phyloP scores from a whole-genome alignment of 257 asterid genomes.

The Dorcoceras hygrometricum region DNA sequence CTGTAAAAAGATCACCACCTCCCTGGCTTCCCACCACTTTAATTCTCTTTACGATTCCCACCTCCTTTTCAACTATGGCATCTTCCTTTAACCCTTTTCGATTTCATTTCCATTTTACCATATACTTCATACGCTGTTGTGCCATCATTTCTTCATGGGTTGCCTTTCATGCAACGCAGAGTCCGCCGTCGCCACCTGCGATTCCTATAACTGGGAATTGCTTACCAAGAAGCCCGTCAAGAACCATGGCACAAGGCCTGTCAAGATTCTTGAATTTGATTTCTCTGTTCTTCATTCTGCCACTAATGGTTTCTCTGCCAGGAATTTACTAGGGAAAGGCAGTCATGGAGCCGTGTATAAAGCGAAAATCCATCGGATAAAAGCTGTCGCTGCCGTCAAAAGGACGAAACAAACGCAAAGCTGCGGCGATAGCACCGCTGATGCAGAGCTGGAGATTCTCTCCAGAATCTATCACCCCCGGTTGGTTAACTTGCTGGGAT shows the following conservation, averaged over 20 bases:
- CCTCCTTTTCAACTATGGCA: constrained; percentile 40
- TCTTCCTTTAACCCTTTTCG: constrained; percentile 8
- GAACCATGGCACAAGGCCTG: constrained; percentile 21
- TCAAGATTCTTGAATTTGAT: constrained; percentile 36
- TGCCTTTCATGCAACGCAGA: constrained; percentile 67
- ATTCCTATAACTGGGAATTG: constrained; percentile 47
- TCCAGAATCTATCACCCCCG: constrained; percentile 58
- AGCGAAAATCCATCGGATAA: constrained; percentile 40
- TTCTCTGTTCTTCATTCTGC: constrained; percentile 58
- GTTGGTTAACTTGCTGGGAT: constrained; percentile 70
- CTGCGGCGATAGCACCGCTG: constrained; percentile 28
- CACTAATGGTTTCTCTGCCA: constrained; percentile 62
- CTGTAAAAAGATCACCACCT: constrained; percentile 22
- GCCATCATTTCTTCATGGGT: constrained; percentile 46
- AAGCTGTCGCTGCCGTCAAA: constrained; percentile 62
- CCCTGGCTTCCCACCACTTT: constrained; percentile 29
- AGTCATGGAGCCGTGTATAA: constrained; percentile 76
- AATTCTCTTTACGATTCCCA: constrained; percentile 24
- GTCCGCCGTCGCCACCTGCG: constrained; percentile 66
- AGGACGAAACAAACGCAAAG: constrained; percentile 34
- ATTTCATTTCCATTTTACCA: constrained; percentile 3
- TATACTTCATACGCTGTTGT: neutral
- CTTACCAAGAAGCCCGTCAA: constrained; percentile 26
- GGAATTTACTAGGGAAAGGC: constrained; percentile 74
- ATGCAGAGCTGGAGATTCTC: constrained; percentile 69